A percentile compares a stretch with the other conserved stretches of the same genome.
phyloP scores from a whole-genome alignment of 2,329 filamentous ascomycete species.

The Trichoderma harzianum region DNA sequence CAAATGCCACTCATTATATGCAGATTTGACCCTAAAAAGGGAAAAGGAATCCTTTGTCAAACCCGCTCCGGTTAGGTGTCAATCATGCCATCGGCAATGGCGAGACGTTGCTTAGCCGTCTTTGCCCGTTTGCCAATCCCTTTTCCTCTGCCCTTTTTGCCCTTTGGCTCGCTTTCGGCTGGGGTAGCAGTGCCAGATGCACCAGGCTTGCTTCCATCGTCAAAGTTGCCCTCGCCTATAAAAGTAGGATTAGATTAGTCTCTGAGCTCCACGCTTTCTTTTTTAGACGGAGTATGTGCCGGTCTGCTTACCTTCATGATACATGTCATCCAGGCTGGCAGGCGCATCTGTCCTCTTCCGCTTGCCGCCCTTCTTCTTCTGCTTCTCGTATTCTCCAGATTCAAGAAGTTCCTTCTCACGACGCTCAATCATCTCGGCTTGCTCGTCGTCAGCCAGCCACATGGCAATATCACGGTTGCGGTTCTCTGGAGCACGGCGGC shows the following conservation, averaged over 20 bases:
- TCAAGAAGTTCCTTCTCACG: slow-evolving; percentile 85
- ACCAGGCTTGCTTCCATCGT: slow-evolving; percentile 70
- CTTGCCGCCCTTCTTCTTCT: slow-evolving; percentile 58
- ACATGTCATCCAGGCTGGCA: slow-evolving; percentile 90
- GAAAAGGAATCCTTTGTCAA: neutral
- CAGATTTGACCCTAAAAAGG: neutral
- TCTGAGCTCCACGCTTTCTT: neutral
- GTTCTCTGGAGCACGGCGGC: slow-evolving; percentile 80
- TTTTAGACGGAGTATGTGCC: neutral
- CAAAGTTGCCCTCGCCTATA: slow-evolving; percentile 94
- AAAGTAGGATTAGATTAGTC: slow-evolving; percentile 25
- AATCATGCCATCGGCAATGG: slow-evolving; percentile 60
- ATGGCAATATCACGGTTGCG: slow-evolving; percentile 97
- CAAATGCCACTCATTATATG: slow-evolving; percentile 1
- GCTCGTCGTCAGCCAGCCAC: slow-evolving; percentile 97
- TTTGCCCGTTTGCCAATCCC: slow-evolving; percentile 53
- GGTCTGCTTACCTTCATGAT: slow-evolving; percentile 83
- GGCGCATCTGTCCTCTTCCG: slow-evolving; percentile 53
- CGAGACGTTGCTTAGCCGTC: slow-evolving; percentile 65
- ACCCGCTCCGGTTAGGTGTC: slow-evolving; percentile 24
- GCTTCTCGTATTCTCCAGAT: slow-evolving; percentile 63
- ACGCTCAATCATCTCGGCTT: slow-evolving; percentile 88
- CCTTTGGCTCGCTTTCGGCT: slow-evolving; percentile 51
- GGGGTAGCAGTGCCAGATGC: slow-evolving; percentile 81
- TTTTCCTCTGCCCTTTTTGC: slow-evolving; percentile 59